Evolutionary conservation across 306 rosid species (phyloP).

Genomic region (Pyrus communis): DNA sequence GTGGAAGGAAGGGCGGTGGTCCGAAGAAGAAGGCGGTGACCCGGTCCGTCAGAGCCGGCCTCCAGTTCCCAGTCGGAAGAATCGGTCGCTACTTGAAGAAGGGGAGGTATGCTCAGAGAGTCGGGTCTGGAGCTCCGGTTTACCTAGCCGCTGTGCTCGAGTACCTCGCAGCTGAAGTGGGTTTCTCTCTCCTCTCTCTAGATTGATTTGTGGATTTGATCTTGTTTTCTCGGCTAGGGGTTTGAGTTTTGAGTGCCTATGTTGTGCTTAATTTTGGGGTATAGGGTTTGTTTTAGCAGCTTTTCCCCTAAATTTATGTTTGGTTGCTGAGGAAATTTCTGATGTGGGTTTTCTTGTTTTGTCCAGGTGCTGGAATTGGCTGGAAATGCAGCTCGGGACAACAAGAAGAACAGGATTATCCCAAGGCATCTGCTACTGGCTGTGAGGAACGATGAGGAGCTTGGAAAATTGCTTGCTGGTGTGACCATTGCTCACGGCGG

Average conservation of each 20-base stretch:
- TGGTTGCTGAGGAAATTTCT: not conserved
- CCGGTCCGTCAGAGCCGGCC: conserved; percentile 56
- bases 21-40: conserved; percentile 74
- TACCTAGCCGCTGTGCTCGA: conserved; percentile 74
- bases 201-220: not conserved
- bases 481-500: conserved; percentile 87
- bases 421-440: conserved; percentile 74
- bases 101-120: conserved; percentile 55
- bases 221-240: not conserved
- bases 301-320: not conserved
- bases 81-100: conserved; percentile 68
- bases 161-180: conserved; percentile 71
- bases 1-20: conserved; percentile 57
- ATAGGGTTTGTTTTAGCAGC: not conserved
- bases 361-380: conserved; percentile 73
- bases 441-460: conserved; percentile 78
- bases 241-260: not conserved
- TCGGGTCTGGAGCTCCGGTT: conserved; percentile 65
- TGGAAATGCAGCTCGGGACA: conserved; percentile 89
- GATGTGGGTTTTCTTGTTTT: not conserved
- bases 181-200: too few relatives aligned
- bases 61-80: conserved; percentile 75
- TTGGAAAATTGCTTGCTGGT: conserved; percentile 74
- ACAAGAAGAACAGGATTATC: conserved; percentile 70
- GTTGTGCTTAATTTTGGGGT: not conserved